phyloP scores from a whole-genome alignment of 768 basidiomycete species.

The Daedaleopsis sinensis region DNA sequence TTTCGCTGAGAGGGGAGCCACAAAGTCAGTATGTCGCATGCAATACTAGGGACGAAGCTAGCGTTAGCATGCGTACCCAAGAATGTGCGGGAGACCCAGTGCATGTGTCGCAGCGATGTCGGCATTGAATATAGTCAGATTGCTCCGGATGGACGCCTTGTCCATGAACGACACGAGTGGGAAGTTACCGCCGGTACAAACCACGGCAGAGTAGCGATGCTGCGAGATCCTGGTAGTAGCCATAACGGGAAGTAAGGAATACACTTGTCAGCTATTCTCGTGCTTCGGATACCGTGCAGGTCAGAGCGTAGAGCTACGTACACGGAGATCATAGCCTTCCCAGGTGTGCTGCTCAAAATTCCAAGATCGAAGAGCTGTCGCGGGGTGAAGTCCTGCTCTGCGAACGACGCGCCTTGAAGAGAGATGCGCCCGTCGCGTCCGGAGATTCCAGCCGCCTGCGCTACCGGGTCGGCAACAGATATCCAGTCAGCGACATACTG shows the following conservation, averaged over 20 bases:
- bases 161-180: slow-evolving; percentile 66
- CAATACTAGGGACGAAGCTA: neutral
- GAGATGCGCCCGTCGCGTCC: slow-evolving; percentile 20
- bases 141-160: slow-evolving; percentile 56
- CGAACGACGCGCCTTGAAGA: slow-evolving; percentile 31
- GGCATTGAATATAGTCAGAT: slow-evolving; percentile 36
- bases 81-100: slow-evolving; percentile 54
- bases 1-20: slow-evolving; percentile 27
- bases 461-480: slow-evolving; percentile 28
- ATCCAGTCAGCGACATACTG: slow-evolving; percentile 35
- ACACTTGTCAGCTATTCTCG: neutral
- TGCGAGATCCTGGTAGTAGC: slow-evolving; percentile 44
- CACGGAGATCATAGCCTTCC: slow-evolving; percentile 55
- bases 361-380: slow-evolving; percentile 57
- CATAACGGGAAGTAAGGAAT: neutral
- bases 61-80: slow-evolving; percentile 49
- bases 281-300: neutral
- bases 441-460: slow-evolving; percentile 25
- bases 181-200: slow-evolving; percentile 54
- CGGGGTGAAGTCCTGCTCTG: slow-evolving; percentile 53
- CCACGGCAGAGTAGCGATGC: slow-evolving; percentile 55
- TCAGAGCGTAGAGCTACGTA: slow-evolving; percentile 35
- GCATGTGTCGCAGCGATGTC: slow-evolving; percentile 41
- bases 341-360: slow-evolving; percentile 50
- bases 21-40: neutral